Evolutionary conservation across 2,329 filamentous ascomycete species (phyloP).

Genomic region (Microascus cirrosus): DNA sequence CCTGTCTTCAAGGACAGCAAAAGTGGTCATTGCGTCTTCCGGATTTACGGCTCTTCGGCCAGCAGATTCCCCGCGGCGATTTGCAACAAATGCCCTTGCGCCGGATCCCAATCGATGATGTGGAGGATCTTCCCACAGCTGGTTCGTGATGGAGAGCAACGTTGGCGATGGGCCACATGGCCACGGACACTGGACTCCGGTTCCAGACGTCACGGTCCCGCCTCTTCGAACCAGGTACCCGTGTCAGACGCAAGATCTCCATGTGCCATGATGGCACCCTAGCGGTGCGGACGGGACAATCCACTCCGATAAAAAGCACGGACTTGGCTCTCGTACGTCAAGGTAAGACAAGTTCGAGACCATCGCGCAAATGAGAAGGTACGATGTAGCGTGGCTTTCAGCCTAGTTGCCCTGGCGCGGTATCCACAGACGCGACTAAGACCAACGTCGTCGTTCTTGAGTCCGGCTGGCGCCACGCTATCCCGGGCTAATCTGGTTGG

Average conservation of each 20-base stretch:
- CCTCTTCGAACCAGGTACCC: background rate
- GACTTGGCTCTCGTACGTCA: background rate
- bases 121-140: background rate
- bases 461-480: background rate
- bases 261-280: background rate
- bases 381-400: background rate
- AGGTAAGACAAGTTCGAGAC: background rate
- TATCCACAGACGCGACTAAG: background rate
- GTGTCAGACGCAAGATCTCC: background rate
- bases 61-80: background rate
- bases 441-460: background rate
- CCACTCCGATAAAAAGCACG: background rate
- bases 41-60: background rate
- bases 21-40: background rate
- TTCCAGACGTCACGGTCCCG: background rate
- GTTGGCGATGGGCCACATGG: background rate
- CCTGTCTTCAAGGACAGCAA: background rate
- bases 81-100: background rate
- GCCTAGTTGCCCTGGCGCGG: background rate
- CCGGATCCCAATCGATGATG: background rate
- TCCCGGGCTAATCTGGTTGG: background rate
- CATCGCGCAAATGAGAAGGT: background rate
- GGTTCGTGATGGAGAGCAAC: background rate
- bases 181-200: background rate
- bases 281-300: background rate